Base-by-base conservation (phyloP, 2,329 filamentous ascomycete species). In the Ambrosiella beaveri region DNA sequence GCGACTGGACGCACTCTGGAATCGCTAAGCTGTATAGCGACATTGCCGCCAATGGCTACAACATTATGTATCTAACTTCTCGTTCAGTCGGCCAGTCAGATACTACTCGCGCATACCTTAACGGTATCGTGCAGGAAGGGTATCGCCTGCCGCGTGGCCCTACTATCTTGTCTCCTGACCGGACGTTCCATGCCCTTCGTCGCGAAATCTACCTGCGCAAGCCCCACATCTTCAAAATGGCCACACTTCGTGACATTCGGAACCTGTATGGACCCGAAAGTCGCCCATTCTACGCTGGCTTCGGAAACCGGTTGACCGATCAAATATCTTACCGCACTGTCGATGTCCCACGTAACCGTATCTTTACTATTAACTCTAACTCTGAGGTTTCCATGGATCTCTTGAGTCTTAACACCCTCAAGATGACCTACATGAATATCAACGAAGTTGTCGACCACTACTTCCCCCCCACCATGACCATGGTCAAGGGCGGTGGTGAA, bases 161-260 rank as follows among this genome's bases (percentile, higher is more conserved):
- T 0, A 94, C 94, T 0, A 97, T 98, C 62, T 82, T 96, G 70
- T 95, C 87, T 40, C 94, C 93, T 0, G 93, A 98, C 69, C 80
- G 93, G 57, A 97, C 90, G 0, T 94, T 97, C 72, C 90, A 94
- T 7, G 94, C 93, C 0, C 71, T 98, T 37, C 79, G 93, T 59
- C 82, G 93, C 53, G 93, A 98, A 68, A 81, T 98, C 5, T 98
- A 98, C 68, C 76, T 98, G 35, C 82, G 93, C 57, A 97, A 98
- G 69, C 94, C 93, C 0, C 90, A 98, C 67, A 88, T 98, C 7
- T 98, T 98, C 80, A 98, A 98, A 71, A 98, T 98, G 94, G 89
- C 93, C 1, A 98, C 93, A 62, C 73, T 98, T 17, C 83, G 93
- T 45, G 93, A 98, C 68, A 97, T 98, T 64, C 83, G 90, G 67